Evolutionary conservation across 1,284 basidiomycete genomes (phyloP), one percentile per base, ranked within the genome.

Genomic region (Trichosporon sp.): DNA sequence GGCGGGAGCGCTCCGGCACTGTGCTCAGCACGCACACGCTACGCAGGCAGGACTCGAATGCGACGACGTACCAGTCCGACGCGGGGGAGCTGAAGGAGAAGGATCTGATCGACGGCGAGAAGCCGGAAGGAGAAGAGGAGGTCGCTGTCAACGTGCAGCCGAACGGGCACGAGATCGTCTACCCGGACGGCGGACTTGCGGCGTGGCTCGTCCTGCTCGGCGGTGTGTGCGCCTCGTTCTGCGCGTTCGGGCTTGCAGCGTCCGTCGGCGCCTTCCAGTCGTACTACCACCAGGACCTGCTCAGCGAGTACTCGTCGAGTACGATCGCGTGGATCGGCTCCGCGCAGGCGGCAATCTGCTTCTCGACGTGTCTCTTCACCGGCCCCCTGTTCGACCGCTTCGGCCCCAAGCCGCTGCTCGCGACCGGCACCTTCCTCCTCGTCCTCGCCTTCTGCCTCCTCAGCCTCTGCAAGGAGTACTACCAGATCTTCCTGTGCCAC

Each of bases 301-400:
- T 81, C 31, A 64, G 68, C 0, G 64, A 69, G 1, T 79, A 80
- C 60, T 67, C 74, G 1, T 32, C 72, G 73, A 75, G 75, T 12
- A 70, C 74, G 34, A 77, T 78, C 12, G 73, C 80, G 8, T 80
- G 78, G 78, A 78, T 81, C 56, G 74, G 75, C 62, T 77, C 75
- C 1, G 68, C 73, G 18, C 76, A 79, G 68, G 74, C 76, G 3
- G 77, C 77, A 31, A 63, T 80, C 9, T 76, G 76, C 11, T 80
- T 80, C 70, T 67, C 71, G 44, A 68, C 74, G 6, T 74, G 76
- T 21, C 68, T 75, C 21, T 75, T 80, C 69, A 77, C 76, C 0
- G 80, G 80, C 3, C 74, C 77, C 0, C 71, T 79, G 21, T 78
- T 80, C 67, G 80, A 81, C 68, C 66, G 71, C 47, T 79, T 75